Evolutionary conservation across 2,329 filamentous ascomycete genomes (phyloP).

Genomic region (Fusarium coffeatum): DNA sequence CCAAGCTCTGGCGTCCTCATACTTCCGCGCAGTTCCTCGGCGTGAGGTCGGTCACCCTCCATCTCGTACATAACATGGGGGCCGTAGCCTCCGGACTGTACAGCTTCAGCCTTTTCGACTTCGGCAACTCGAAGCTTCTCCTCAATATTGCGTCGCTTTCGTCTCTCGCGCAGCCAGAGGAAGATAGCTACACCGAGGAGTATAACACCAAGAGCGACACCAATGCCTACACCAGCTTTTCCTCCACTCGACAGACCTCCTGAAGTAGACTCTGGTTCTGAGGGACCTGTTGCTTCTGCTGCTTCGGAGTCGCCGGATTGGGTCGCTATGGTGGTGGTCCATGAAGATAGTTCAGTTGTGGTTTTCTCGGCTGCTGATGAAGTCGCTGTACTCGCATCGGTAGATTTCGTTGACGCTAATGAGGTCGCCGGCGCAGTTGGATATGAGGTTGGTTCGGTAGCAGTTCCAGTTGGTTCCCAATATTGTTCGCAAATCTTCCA

Average conservation of each 20-base stretch:
- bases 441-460: slow-evolving; percentile 34
- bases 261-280: neutral
- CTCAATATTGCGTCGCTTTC: slow-evolving; percentile 27
- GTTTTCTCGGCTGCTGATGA: neutral
- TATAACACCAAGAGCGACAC: slow-evolving; percentile 29
- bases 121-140: slow-evolving; percentile 19
- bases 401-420: neutral
- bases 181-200: slow-evolving; percentile 28
- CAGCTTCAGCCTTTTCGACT: neutral
- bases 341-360: neutral
- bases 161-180: slow-evolving; percentile 41
- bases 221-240: slow-evolving; percentile 39
- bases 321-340: neutral
- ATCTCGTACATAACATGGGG: slow-evolving; percentile 34
- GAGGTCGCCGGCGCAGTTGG: slow-evolving; percentile 13
- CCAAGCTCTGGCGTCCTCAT: slow-evolving; percentile 41
- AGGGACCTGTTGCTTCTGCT: neutral
- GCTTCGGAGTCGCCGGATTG: slow-evolving; percentile 10
- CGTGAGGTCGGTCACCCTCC: slow-evolving; percentile 40
- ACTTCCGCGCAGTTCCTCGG: slow-evolving; percentile 35
- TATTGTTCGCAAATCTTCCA: slow-evolving; percentile 46
- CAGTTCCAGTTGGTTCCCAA: slow-evolving; percentile 43
- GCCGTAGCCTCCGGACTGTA: neutral
- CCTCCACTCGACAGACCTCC: slow-evolving; percentile 27
- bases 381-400: neutral